Base-by-base conservation (phyloP, 1,284 basidiomycete genomes). In the Agroathelia rolfsii region DNA sequence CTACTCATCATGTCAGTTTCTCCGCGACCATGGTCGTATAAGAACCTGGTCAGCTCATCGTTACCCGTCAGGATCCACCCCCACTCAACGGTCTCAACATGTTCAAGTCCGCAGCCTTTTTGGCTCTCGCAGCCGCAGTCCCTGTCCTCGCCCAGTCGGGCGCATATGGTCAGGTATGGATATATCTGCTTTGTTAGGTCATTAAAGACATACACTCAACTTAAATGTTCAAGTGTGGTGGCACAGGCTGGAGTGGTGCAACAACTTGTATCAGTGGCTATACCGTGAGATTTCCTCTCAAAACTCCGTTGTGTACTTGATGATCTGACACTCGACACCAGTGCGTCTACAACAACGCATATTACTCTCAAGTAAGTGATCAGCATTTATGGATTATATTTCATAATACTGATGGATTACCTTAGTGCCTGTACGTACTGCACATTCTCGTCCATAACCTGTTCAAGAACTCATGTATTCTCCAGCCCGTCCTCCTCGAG, bases 321-420 rank as follows among this genome's bases (percentile, higher is more conserved):
- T 39, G 12, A 43, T 37, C 11, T 43, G 56, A 31, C 55, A 44
- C n/a, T 33, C 50, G 29, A 56, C 55, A 13, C 42, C 50, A 2
- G 42, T 76, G 71, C 50, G 50, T 50, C 8, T 47, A 49, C 30
- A 39, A 48, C 13, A 73, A 72, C 44, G 56, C 60, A 28, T 76
- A 64, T 48, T 74, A 74, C 52, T 72, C 55, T 22, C 71, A 75
- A 49, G 67, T 69, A 47, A 39, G 66, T 53, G n/a, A n/a, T n/a
- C n/a, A n/a, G n/a, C n/a, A n/a, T n/a, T n/a, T n/a, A n/a, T n/a
- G n/a, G n/a, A n/a, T n/a, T n/a, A n/a, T n/a, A n/a, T n/a, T n/a
- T n/a, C n/a, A n/a, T 16, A 3, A 22, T 18, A 12, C 32, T 14
- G 5, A 11, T 30, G n/a, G n/a, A n/a, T n/a, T n/a, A n/a, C n/a